Conservation (phyloP, 1,284 basidiomycete species). For the Mycena sp. region DNA sequence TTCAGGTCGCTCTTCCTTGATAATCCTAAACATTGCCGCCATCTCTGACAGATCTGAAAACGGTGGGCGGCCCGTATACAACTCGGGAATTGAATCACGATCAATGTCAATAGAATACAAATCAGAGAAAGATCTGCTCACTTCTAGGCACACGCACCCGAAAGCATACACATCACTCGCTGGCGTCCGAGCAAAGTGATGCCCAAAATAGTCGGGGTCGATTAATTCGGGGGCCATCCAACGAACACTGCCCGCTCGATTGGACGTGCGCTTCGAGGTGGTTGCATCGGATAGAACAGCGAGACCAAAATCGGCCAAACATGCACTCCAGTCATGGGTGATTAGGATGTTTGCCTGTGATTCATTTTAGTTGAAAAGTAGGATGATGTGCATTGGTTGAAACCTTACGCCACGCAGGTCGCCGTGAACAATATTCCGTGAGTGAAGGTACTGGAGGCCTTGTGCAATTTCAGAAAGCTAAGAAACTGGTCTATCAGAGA, state of each 20-base stretch:
- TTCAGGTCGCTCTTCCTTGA: no score
- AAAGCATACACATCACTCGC: constrained; percentile 41
- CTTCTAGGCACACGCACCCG: constrained; percentile 38
- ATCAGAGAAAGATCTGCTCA: constrained; percentile 1
- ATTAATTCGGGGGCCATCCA: constrained; percentile 37
- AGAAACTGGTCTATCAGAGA: constrained; percentile 6
- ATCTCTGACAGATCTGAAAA: constrained; percentile 10
- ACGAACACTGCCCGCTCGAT: constrained; percentile 19
- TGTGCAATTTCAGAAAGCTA: constrained; percentile 38
- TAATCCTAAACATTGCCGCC: no score
- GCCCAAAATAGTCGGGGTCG: constrained; percentile 13
- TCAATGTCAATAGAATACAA: background rate
- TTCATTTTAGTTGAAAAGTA: background rate
- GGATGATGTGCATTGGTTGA: background rate
- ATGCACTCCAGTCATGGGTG: constrained; percentile 33
- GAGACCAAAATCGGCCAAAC: constrained; percentile 44
- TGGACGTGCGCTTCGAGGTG: constrained; percentile 1
- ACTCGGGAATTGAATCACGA: constrained; percentile 2
- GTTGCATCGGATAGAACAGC: constrained; percentile 13
- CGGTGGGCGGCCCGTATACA: constrained; percentile 24
- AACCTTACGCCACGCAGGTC: constrained; percentile 46
- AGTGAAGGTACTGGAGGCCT: constrained; percentile 45
- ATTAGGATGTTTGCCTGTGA: constrained; percentile 45
- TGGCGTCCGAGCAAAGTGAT: constrained; percentile 19
- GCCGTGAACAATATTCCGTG: constrained; percentile 43